Evolutionary conservation across 164 flowering plant species (phyloP), one percentile per base, ranked within the genome.

Genomic region (Liquidambar formosana): DNA sequence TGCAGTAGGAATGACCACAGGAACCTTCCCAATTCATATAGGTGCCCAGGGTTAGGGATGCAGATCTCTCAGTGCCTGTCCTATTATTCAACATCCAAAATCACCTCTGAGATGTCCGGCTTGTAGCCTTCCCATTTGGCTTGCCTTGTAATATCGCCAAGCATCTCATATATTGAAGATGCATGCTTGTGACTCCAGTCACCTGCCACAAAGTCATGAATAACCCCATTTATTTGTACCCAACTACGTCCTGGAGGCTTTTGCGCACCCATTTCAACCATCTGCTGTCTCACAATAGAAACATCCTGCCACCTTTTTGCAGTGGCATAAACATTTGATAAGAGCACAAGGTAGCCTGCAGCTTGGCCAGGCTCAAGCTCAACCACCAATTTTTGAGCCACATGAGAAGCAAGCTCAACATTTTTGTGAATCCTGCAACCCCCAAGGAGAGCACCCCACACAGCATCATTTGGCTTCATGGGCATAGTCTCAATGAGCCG

Each of bases 401-500:
- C 86, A 43, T 23, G 65, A 6, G 74, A 67, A 5, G 82, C 83
- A 15, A 81, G 72, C 62, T 79, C 77, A 18, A 58, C 75, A 28
- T 81, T 69, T 73, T 71, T 76, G 69, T 88, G 71, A 66, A 80
- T 73, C 72, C 77, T 72, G 52, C 92, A 88, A 10, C 88, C 86
- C 54, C 79, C 73, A 21, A 88, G 87, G 12, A 88, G 65, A 8
- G 92, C 84, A 61, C 85, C 87, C 89, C 84, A 84, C 21, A 88
- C 58, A 3, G 69, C 80, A 62, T 74, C 78, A 69, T 83, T 83
- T 13, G 92, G 89, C 64, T 71, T 73, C 67, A 84, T 68, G 8
- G 84, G 88, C 88, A 87, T 85, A 12, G 68, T 65, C 43, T 78
- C 70, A 41, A 88, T 72, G 33, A 88, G 80, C 48, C 65, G 23